Percentiles rank a stretch among this genome's conserved stretches.
These are phyloP conservation scores for Amanita exitialis DNA, from an alignment of 768 basidiomycete genomes.

Conservation along the genomic window DNA sequence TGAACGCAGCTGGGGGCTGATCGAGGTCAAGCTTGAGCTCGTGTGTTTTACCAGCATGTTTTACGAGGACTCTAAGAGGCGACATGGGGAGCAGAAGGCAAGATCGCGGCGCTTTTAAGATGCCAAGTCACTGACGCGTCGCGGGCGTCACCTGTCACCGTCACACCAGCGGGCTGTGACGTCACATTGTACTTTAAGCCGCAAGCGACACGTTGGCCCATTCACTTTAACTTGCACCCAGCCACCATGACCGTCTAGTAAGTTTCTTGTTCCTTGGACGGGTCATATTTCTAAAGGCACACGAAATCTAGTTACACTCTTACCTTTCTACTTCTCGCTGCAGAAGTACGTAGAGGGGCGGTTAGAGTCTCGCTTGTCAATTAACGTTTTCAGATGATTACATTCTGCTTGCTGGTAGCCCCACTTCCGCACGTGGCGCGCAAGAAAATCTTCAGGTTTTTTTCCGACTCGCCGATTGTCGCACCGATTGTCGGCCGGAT, in stretches of 20 bases:
- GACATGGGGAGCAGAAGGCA: constrained; percentile 33
- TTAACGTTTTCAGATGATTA: constrained; percentile 48
- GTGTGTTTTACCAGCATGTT: constrained; percentile 80
- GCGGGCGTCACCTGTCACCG: constrained; percentile 9
- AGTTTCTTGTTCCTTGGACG: constrained; percentile 7
- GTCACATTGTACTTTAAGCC: constrained; percentile 1
- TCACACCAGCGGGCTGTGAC: constrained; percentile 10
- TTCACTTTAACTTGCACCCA: not conserved
- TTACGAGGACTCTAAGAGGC: constrained; percentile 69
- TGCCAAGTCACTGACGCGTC: constrained; percentile 13
- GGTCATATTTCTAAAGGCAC: constrained; percentile 13
- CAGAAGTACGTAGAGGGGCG: constrained; percentile 37
- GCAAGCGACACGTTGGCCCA: not conserved
- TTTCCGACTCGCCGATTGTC: constrained; percentile 56
- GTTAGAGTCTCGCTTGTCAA: not conserved
- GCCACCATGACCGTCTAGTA: constrained; percentile 38
- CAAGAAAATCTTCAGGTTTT: constrained; percentile 63
- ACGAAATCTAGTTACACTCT: constrained; percentile 50
- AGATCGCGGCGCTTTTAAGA: constrained; percentile 1
- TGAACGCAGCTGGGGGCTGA: constrained; percentile 64
- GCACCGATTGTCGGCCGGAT: constrained; percentile 72
- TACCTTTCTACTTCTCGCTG: constrained; percentile 71
- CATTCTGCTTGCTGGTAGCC: constrained; percentile 76
- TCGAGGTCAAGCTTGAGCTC: constrained; percentile 65
- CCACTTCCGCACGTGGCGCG: constrained; percentile 75